Evolutionary conservation across 2,329 filamentous ascomycete species (phyloP).

Genomic region (Tolypocladium tundrense): DNA sequence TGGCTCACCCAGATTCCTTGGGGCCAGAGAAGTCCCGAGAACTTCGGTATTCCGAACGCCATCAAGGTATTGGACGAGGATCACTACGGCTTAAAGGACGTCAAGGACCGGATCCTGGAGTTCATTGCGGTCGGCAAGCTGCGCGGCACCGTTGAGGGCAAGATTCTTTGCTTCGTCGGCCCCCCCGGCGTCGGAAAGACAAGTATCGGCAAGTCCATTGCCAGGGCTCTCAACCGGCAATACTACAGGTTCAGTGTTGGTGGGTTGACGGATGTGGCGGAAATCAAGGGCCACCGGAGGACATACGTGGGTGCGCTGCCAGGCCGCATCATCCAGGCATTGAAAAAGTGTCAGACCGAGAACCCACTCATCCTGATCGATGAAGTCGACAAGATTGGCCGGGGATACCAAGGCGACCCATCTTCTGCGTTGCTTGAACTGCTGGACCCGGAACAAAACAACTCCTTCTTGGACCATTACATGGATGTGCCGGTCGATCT

Average conservation of each 20-base stretch:
- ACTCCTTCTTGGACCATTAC: conserved; percentile 94
- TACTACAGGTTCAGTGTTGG: conserved; percentile 99
- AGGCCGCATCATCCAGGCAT: conserved; percentile 90
- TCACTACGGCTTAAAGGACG: conserved; percentile 92
- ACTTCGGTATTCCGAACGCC: conserved; percentile 89
- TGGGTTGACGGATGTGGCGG: conserved; percentile 90
- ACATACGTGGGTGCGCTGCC: conserved; percentile 95
- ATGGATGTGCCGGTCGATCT: conserved; percentile 97
- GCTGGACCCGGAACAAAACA: conserved; percentile 94
- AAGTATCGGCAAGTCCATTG: conserved; percentile 97
- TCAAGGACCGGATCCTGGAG: conserved; percentile 95
- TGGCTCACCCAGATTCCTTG: conserved; percentile 98
- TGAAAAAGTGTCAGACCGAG: conserved; percentile 99
- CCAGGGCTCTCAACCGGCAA: conserved; percentile 83
- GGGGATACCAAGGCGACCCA: conserved; percentile 92
- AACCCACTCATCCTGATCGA: conserved; percentile 95
- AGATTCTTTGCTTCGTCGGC: conserved; percentile 95
- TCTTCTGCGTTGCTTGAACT: conserved; percentile 88
- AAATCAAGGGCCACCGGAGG: conserved; percentile 94
- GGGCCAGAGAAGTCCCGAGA: conserved; percentile 91
- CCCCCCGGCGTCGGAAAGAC: conserved; percentile 98
- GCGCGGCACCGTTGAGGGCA: conserved; percentile 92
- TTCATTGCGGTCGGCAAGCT: conserved; percentile 98
- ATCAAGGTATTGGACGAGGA: conserved; percentile 89
- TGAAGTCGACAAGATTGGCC: conserved; percentile 95